A percentile compares a stretch with the other conserved stretches of the same genome.
These are phyloP conservation scores for Plasmodium fragile DNA, from an alignment of 169 alveolate species.

Conservation along the genomic window DNA sequence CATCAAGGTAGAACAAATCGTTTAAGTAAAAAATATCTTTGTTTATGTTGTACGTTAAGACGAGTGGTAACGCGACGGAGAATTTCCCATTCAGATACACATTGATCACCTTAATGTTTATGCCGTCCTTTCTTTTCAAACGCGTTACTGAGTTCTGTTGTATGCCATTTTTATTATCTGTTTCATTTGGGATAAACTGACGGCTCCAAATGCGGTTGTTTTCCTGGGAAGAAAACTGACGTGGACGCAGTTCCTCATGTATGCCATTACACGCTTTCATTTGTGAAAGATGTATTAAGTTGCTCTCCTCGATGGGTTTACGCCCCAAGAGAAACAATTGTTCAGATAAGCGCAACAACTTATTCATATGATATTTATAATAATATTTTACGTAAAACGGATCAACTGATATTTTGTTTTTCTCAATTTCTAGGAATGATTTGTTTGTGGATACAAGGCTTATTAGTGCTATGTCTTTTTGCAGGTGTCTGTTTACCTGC, in stretches of 20 bases:
- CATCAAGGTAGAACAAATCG: constrained; percentile 29
- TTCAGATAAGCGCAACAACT: neutral
- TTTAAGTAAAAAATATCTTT: constrained; percentile 38
- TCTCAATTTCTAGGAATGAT: neutral
- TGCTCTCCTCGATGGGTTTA: neutral
- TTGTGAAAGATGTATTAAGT: neutral
- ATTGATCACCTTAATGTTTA: constrained; percentile 26
- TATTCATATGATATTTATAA: constrained; percentile 34
- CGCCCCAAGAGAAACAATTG: neutral
- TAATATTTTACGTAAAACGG: constrained; percentile 61
- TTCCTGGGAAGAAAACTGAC: neutral
- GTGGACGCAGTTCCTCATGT: neutral
- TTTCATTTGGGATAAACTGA: neutral
- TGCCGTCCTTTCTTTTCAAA: neutral
- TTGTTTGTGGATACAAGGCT: constrained; percentile 46
- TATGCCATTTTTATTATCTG: neutral
- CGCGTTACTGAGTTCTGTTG: neutral
- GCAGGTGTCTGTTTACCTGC: neutral
- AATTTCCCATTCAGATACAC: constrained; percentile 63
- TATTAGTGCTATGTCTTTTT: constrained; percentile 29
- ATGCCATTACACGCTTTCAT: neutral
- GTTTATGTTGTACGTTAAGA: constrained; percentile 48
- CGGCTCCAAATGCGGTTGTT: neutral
- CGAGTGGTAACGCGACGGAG: constrained; percentile 32
- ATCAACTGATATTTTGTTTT: constrained; percentile 9